Base-by-base conservation (phyloP, 768 basidiomycete genomes). In the Megacollybia marginata region DNA sequence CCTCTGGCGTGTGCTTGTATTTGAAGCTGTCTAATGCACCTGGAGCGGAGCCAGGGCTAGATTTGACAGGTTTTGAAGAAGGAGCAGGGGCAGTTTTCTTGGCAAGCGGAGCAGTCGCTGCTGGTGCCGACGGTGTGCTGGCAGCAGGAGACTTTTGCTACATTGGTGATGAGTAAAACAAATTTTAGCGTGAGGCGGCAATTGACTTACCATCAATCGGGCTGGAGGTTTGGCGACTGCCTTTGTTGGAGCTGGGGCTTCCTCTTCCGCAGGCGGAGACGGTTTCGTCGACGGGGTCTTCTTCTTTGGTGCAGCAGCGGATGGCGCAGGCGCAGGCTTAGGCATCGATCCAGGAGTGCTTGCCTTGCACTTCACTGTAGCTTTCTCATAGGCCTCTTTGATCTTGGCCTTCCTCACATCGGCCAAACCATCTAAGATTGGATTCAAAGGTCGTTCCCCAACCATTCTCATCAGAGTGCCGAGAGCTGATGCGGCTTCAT, bases 401-500 rank as follows among this genome's bases (percentile, higher is more conserved):
- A 99, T 91, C 68, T 97, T 99, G 2, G 74, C 75, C 67, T 91
- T 93, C 55, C 92, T 75, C 18, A 95, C 73, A 58, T 97, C 93
- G 15, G 89, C 83, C 50, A 98, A 70, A 9, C 78, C 72, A 54
- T 97, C 94, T 72, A 95, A 76, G 7, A 88, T 70, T 1, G 90
- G 90, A 60, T 87, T 92, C 42, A 99, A 75, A 15, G 87, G 85
- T 28, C 95, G 75, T 62, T 98, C 95, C 18, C 96, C 96, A 10
- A 98, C 79, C 78, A 98, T 94, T 73, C 90, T 97, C 88, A 94
- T 94, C 56, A 98, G 68, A 0, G 82, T 85, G 15, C 95, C 96
- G 33, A 99, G 72, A 57, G 84, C 88, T 35, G 76, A 76, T 0
- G 93, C 93, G n/a, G 93, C 90, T 55, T 93, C 88, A 50, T 84